Evolutionary conservation across 805 yeast species (phyloP).

Genomic region (Sugiyamaella marilandica): DNA sequence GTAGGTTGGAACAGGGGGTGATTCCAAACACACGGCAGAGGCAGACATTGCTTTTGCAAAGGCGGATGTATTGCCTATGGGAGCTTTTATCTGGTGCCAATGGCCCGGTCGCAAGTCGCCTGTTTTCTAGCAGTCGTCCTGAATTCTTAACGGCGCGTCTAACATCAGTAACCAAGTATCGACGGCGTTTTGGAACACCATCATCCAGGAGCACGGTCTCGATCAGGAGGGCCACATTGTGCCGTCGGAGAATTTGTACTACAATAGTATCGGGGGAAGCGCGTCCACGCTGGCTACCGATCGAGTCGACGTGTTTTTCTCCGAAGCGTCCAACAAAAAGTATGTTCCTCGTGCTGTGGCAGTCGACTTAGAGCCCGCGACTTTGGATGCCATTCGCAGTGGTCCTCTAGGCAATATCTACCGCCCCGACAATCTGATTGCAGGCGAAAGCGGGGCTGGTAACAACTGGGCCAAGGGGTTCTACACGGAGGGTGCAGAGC

Average conservation of each 20-base stretch:
- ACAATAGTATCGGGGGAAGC: conserved; percentile 26
- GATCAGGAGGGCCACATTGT: conserved; percentile 32
- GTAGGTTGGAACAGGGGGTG: background rate
- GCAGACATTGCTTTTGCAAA: no score
- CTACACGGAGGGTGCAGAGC: conserved; percentile 95
- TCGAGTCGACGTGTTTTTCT: conserved; percentile 78
- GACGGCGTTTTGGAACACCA: conserved; percentile 38
- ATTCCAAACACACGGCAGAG: background rate
- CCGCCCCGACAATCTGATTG: conserved; percentile 88
- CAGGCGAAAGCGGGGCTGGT: conserved; percentile 92
- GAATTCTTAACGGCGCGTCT: background rate
- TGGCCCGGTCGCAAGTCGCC: no score
- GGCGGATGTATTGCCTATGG: no score
- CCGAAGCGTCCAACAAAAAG: conserved; percentile 71
- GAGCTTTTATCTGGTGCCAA: no score
- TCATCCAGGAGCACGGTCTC: conserved; percentile 35
- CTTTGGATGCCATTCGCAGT: conserved; percentile 78
- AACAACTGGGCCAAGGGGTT: conserved; percentile 98
- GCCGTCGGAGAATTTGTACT: conserved; percentile 7
- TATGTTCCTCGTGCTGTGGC: conserved; percentile 93
- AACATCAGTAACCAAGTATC: conserved; percentile 35
- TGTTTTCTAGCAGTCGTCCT: no score
- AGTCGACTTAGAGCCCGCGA: conserved; percentile 93
- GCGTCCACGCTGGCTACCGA: conserved; percentile 28
- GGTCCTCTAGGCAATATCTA: conserved; percentile 77